Evolutionary conservation across 1,139 yeast species (phyloP), one percentile per base, ranked within the genome.

Genomic region (Suhomyces terraborum): DNA sequence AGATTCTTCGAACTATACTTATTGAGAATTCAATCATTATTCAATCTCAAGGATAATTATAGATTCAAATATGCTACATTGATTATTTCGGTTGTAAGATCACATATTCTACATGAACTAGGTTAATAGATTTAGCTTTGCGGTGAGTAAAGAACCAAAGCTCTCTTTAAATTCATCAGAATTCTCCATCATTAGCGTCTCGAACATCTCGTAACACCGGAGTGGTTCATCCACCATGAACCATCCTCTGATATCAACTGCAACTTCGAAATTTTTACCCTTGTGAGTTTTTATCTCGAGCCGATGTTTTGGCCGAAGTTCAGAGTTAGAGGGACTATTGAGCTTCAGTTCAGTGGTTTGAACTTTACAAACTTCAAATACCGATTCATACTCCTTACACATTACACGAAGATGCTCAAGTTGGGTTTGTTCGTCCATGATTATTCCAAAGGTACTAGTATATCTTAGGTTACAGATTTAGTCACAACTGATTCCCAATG

Each of bases 401-500:
- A 66, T 58, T 6, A 48, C 38, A 17, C 38, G 37, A 23, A 70
- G 52, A 43, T 70, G 75, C 16, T 50, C 40, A 8, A 46, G 41
- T 45, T 53, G 60, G 10, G 41, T 26, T 13, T 29, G 16, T 16
- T 32, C 34, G 32, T 54, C 51, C 56, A 53, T 54, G 20, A 22
- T 19, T 19, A 6, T 25, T 32, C 18, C 35, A 32, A 34, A 36
- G 27, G 14, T 16, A 39, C 35, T 23, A 23, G 21, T 13, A 12
- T 29, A 19, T 12, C 29, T 5, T 17, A 22, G 12, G 22, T 32
- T 23, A 33, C 30, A 52, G 45, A 64, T 72, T 63, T 72, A 70
- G 77, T 61, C 75, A 67, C 77, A 72, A 72, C 78, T 73, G 78
- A 73, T 73, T 73, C 78, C 78, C 77, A 72, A 63, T 69, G 69